Evolutionary conservation across 441 rosid genomes (phyloP), one percentile per base, ranked within the genome.

Genomic region (Erodium moschatum): DNA sequence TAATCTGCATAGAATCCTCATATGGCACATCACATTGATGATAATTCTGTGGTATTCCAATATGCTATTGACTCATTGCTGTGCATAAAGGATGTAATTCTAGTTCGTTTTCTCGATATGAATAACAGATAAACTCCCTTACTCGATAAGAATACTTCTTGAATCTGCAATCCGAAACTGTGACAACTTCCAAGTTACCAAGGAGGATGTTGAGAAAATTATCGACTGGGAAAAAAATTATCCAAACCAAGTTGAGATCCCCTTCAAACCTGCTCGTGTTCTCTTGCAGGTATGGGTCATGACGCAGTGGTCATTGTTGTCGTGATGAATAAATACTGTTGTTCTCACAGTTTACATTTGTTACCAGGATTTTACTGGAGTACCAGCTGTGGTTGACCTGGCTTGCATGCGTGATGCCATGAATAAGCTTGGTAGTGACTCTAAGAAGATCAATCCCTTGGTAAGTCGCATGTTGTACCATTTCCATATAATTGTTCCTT

Each of bases 371-470:
- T 92, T 95, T 82, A 95, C 99, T 65, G 99, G 99, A 21, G 99
- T 95, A 58, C 99, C 99, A 21, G 99, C 93, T 63, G 99, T 92
- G 50, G 97, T 95, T 66, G 99, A 95, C 76, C 99, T 95, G 64
- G 99, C 99, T 71, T 80, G 94, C 66, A 95, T 95, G 99, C 99
- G 99, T 76, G 99, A 95, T 85, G 99, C 99, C 5, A 95, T 95
- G 97, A 86, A 78, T 71, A 89, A 80, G 12, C 89, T 95, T 42
- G 97, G 96, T 61, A 83, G 97, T 79, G 99, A 95, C 79, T 78
- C 97, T 10, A 85, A 75, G 85, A 95, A 91, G 89, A 95, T 94
- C 77, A 94, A 94, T 70, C 99, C 99, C 11, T 77, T 91, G 91
- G 97, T 94, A 74, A 0, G 80, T 70, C 29, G 11, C 65, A 18